Base-by-base conservation (phyloP, 75 land plant genomes). In the Ceratopteris richardii region DNA sequence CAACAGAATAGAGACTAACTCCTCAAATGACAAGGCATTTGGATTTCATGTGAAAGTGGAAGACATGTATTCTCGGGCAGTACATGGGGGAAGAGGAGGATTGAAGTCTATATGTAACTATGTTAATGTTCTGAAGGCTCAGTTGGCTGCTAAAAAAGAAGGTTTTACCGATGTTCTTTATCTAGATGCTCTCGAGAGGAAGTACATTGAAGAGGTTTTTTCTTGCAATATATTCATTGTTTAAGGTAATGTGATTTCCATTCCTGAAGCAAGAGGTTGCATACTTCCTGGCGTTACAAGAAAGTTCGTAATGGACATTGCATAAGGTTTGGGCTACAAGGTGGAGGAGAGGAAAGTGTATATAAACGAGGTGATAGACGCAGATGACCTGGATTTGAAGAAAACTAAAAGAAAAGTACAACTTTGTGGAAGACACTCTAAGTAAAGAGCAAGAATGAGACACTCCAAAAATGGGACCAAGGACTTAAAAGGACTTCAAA, bases 141-240 rank as follows among this genome's bases (percentile, higher is more conserved):
- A 80, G 68, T 25, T 51, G 5, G 68, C 51, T 39, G 87, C 94
- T 11, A 88, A 88, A 70, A 68, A 68, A 17, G 71, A 77, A 52
- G 94, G 94, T 16, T 86, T 66, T 59, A 72, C 96, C 41, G 96
- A 90, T 71, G 96, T 90, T 44, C 29, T 90, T 20, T 86, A 83
- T 58, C 77, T 90, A 29, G 96, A 90, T 71, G 70, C 82, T 61
- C 61, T 80, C 19, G 56, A 90, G 63, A 90, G 83, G 57, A 78
- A 60, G 60, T 86, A 83, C 62, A 43, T 90, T 11, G 96, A 90
- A 60, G 96, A 90, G 64, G 91, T 80, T 20, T 90, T 87, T 11
- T 80, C 96, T 0, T 90, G 91, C 73, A 90, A 90, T 54, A 63
- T 90, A 25, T 90, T 90, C 69, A 43, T 83, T 53, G 84, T 78